These are phyloP conservation scores for Melaleuca quinquenervia DNA, from an alignment of 345 rosid genomes.

Conservation along the genomic window DNA sequence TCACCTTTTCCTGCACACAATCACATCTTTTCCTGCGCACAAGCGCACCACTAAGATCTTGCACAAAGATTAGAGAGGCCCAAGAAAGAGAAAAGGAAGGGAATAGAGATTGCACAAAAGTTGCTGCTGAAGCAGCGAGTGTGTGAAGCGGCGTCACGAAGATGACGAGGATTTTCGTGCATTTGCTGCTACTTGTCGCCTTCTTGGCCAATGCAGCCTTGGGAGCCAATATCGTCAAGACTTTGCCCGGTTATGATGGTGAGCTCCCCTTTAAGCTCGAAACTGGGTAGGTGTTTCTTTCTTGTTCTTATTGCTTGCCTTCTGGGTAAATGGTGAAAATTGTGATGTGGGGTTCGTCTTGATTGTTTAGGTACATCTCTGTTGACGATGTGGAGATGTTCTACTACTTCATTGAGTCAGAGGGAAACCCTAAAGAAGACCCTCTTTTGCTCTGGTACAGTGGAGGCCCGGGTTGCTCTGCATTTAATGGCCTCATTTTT, in stretches of 20 bases:
- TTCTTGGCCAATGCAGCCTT: not conserved
- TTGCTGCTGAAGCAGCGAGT: not conserved
- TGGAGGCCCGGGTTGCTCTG: conserved; percentile 39
- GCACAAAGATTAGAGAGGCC: not conserved
- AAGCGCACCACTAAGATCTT: not conserved
- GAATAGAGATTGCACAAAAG: not conserved
- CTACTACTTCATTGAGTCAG: conserved; percentile 21
- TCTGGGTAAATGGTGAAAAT: not conserved
- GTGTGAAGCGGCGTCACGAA: not conserved
- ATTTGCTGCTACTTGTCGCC: not conserved
- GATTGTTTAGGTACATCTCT: conserved; percentile 12
- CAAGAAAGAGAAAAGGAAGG: not conserved
- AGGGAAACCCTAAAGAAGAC: conserved; percentile 17
- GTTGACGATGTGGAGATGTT: conserved; percentile 11
- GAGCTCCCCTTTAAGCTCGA: conserved; percentile 26
- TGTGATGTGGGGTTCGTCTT: not conserved
- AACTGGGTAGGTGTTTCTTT: conserved; percentile 15
- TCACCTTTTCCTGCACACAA: not conserved
- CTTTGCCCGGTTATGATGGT: conserved; percentile 21
- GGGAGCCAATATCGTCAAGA: conserved; percentile 9
- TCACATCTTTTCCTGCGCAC: not conserved
- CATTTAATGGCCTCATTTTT: conserved; percentile 12
- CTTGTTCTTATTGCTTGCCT: not conserved
- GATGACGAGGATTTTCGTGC: not conserved
- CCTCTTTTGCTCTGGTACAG: conserved; percentile 24